Evolutionary conservation across 345 rosid genomes (phyloP).

Genomic region (Hibiscus tridactylites): DNA sequence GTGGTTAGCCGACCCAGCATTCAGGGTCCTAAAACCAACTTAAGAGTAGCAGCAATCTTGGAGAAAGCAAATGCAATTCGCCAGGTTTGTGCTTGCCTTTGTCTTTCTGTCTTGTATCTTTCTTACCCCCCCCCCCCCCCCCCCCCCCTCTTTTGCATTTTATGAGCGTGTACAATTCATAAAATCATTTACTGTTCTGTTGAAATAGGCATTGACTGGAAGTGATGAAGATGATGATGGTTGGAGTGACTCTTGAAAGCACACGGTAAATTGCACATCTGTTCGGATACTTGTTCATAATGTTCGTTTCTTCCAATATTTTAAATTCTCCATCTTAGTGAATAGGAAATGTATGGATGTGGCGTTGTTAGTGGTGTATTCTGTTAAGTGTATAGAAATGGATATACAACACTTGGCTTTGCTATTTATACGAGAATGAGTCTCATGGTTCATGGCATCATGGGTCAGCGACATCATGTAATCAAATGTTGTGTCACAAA

Average conservation of each 20-base stretch:
- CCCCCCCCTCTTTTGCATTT: neutral
- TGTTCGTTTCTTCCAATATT: conserved; percentile 4
- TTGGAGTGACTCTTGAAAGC: conserved; percentile 84
- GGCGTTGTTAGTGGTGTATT: neutral
- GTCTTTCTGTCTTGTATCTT: neutral
- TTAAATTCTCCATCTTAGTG: conserved; percentile 2
- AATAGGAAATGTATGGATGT: neutral
- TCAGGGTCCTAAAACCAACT: conserved; percentile 86
- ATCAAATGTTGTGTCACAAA: neutral
- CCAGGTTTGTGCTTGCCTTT: conserved; percentile 50
- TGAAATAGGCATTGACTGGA: conserved; percentile 74
- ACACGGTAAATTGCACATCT: neutral
- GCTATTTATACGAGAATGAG: neutral
- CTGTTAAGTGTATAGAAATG: conserved; percentile 9
- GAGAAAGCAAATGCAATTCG: conserved; percentile 98
- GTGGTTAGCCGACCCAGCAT: conserved; percentile 55
- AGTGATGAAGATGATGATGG: conserved; percentile 90
- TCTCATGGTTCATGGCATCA: neutral
- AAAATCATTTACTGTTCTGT: conserved; percentile 7
- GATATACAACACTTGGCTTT: neutral
- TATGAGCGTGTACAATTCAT: neutral
- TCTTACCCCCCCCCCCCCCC: neutral
- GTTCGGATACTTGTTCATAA: neutral
- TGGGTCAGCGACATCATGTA: neutral
- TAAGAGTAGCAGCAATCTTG: conserved; percentile 91